Evolutionary conservation across 768 basidiomycete genomes (phyloP).

Genomic region (Pulveroboletus sp.): DNA sequence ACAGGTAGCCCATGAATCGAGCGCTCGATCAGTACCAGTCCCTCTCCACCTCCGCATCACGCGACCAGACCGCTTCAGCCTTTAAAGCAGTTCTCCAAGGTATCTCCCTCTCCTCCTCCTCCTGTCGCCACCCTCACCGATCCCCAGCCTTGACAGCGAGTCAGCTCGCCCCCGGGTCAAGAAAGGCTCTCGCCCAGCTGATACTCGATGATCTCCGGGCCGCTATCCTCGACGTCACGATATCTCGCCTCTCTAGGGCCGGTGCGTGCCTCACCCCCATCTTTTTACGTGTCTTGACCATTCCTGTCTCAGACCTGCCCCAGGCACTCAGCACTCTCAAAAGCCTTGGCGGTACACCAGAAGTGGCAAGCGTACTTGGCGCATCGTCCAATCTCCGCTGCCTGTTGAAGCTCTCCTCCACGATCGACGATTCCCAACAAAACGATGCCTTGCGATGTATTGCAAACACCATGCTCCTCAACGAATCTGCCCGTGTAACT

Average conservation of each 20-base stretch:
- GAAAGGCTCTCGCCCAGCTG: slow-evolving; percentile 51
- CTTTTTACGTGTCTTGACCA: neutral
- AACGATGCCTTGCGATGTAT: slow-evolving; percentile 71
- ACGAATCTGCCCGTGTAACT: slow-evolving; percentile 55
- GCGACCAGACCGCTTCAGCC: neutral
- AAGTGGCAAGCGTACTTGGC: slow-evolving; percentile 62
- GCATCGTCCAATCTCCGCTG: slow-evolving; percentile 51
- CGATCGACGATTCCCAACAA: slow-evolving; percentile 55
- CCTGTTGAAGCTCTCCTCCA: slow-evolving; percentile 47
- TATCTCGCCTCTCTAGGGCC: slow-evolving; percentile 49
- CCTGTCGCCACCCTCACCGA: slow-evolving; percentile 12
- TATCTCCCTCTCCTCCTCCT: slow-evolving; percentile 7
- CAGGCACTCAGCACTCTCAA: slow-evolving; percentile 70
- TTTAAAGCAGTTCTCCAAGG: slow-evolving; percentile 17
- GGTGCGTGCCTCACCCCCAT: slow-evolving; percentile 37
- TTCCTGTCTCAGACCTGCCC: slow-evolving; percentile 49
- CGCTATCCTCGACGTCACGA: slow-evolving; percentile 33
- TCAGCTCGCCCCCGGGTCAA: slow-evolving; percentile 37
- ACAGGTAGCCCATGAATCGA: slow-evolving; percentile 20
- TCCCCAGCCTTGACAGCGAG: slow-evolving; percentile 13
- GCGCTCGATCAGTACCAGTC: slow-evolving; percentile 16
- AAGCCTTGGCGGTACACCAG: slow-evolving; percentile 64
- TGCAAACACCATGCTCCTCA: slow-evolving; percentile 74
- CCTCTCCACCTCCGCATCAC: slow-evolving; percentile 13
- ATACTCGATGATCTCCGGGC: slow-evolving; percentile 59